phyloP scores from a whole-genome alignment of 2,329 filamentous ascomycete genomes.

The Alternaria postmessia region DNA sequence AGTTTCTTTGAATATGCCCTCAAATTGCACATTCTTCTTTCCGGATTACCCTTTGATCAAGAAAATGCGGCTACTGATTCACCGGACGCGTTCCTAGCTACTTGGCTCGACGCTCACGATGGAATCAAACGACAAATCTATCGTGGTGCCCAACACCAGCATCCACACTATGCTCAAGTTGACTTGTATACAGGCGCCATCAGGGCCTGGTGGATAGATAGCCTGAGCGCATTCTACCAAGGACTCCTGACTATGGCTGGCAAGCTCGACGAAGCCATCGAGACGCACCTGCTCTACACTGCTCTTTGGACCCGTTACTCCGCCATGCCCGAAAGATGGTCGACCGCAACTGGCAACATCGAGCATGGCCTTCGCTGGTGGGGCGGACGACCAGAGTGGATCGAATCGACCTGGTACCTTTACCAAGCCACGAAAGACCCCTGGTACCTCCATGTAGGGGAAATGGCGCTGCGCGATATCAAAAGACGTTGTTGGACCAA shows the following conservation, averaged over 20 bases:
- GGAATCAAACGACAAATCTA: slow-evolving; percentile 94
- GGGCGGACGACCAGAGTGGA: slow-evolving; percentile 93
- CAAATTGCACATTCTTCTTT: slow-evolving; percentile 91
- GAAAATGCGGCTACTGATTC: slow-evolving; percentile 68
- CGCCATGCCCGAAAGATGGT: slow-evolving; percentile 95
- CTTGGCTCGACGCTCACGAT: slow-evolving; percentile 85
- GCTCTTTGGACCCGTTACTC: slow-evolving; percentile 94
- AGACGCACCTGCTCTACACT: slow-evolving; percentile 88
- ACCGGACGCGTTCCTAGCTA: slow-evolving; percentile 78
- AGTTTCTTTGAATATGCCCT: slow-evolving; percentile 99
- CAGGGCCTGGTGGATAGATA: slow-evolving; percentile 94
- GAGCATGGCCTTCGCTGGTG: slow-evolving; percentile 93
- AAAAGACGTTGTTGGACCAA: slow-evolving; percentile 85
- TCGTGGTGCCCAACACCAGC: slow-evolving; percentile 74
- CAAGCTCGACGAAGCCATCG: slow-evolving; percentile 87
- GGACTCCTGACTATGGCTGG: slow-evolving; percentile 86
- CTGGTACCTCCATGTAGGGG: slow-evolving; percentile 94
- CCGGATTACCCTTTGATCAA: slow-evolving; percentile 64
- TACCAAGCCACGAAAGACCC: slow-evolving; percentile 92
- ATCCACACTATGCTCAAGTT: slow-evolving; percentile 92
- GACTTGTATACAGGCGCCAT: slow-evolving; percentile 88
- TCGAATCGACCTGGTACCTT: slow-evolving; percentile 96
- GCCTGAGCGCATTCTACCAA: slow-evolving; percentile 92
- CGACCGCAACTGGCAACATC: slow-evolving; percentile 80
- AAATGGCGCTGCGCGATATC: slow-evolving; percentile 93